Percentiles rank a stretch among this genome's conserved stretches.
phyloP scores from a whole-genome alignment of 306 rosid species.

The Erythrophleum fordii region DNA sequence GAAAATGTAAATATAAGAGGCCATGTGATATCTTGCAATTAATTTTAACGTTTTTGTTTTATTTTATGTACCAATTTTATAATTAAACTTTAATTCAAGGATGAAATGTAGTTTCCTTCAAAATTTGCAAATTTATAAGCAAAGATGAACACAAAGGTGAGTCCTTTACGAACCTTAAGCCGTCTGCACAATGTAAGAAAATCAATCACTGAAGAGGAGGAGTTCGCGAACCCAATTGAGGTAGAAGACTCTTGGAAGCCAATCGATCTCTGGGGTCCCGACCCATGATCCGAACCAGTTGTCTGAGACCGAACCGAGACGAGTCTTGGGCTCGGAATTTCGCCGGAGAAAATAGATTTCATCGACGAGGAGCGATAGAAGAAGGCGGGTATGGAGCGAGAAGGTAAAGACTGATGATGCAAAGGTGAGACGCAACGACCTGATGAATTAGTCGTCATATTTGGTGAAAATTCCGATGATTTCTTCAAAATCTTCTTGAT shows the following conservation, averaged over 20 bases:
- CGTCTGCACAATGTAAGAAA: slow-evolving; percentile 84
- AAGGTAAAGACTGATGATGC: slow-evolving; percentile 42
- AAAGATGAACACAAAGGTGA: neutral
- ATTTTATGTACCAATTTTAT: too few relatives aligned
- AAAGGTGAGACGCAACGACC: slow-evolving; percentile 49
- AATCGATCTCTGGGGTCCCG: slow-evolving; percentile 34
- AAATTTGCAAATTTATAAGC: neutral
- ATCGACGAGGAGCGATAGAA: neutral
- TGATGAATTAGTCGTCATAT: slow-evolving; percentile 43
- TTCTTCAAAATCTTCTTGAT: neutral
- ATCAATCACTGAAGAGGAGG: slow-evolving; percentile 61
- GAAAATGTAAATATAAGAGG: neutral
- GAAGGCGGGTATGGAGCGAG: slow-evolving; percentile 36
- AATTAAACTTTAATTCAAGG: neutral
- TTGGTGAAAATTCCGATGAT: neutral
- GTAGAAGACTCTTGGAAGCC: slow-evolving; percentile 42
- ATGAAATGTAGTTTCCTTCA: neutral
- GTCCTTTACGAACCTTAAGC: slow-evolving; percentile 64
- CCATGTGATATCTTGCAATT: neutral
- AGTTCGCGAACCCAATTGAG: slow-evolving; percentile 43
- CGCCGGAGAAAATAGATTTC: slow-evolving; percentile 40
- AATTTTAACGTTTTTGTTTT: too few relatives aligned
- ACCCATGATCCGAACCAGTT: slow-evolving; percentile 47
- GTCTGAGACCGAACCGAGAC: slow-evolving; percentile 61
- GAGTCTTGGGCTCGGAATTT: slow-evolving; percentile 41